Evolutionary conservation across 2,329 filamentous ascomycete genomes (phyloP).

Genomic region (Didymella lethalis): DNA sequence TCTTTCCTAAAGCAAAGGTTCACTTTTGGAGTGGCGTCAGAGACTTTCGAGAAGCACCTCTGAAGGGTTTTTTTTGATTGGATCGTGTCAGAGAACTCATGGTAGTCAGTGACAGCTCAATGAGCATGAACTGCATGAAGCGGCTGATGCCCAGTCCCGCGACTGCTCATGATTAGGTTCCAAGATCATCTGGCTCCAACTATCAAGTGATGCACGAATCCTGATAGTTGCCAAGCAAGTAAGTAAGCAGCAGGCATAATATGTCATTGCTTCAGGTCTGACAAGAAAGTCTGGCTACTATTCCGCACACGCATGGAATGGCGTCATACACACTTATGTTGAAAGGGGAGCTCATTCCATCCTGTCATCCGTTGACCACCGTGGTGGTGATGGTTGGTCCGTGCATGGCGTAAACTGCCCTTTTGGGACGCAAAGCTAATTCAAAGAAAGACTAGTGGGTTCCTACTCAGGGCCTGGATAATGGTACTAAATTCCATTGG

Average conservation of each 20-base stretch:
- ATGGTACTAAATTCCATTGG: not conserved
- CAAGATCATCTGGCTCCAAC: not conserved
- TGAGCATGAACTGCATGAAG: too few species aligned
- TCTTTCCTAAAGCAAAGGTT: too few species aligned
- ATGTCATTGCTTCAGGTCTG: not conserved
- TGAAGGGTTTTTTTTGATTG: too few species aligned
- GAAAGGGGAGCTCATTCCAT: not conserved
- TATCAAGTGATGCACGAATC: not conserved
- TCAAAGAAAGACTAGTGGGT: not conserved
- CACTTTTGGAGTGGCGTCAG: too few species aligned
- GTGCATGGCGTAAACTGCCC: constrained; percentile 12
- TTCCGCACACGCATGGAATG: not conserved
- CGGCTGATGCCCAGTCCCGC: too few species aligned
- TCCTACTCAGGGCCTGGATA: not conserved
- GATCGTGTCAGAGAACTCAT: too few species aligned
- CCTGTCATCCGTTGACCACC: not conserved
- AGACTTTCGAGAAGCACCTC: too few species aligned
- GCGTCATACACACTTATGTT: not conserved
- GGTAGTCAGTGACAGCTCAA: too few species aligned
- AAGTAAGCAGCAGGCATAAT: not conserved
- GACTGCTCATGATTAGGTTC: not conserved
- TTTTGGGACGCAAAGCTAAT: not conserved
- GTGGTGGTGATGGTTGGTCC: not conserved
- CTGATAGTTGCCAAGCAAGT: not conserved
- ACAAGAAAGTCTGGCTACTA: not conserved